These are phyloP conservation scores for Epicoccum sorghinum DNA, from an alignment of 2,329 filamentous ascomycete genomes.

Conservation along the genomic window DNA sequence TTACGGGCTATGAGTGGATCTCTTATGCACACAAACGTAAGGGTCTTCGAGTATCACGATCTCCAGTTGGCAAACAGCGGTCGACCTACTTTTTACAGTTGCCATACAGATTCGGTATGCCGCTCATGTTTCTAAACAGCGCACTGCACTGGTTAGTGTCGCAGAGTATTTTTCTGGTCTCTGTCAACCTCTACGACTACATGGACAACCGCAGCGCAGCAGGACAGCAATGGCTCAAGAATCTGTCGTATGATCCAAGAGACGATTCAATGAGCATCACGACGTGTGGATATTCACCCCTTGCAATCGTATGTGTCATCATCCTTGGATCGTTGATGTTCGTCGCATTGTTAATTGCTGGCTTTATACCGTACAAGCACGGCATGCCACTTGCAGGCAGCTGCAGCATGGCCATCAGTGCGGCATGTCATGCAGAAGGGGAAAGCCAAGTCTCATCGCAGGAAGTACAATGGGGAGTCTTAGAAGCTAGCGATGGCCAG, in stretches of 20 bases:
- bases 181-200: background rate
- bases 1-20: constrained; percentile 56
- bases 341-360: constrained; percentile 51
- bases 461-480: constrained; percentile 27
- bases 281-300: constrained; percentile 26
- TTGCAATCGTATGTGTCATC: constrained; percentile 28
- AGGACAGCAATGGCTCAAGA: background rate
- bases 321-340: constrained; percentile 22
- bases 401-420: constrained; percentile 57
- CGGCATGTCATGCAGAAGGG: constrained; percentile 28
- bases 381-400: constrained; percentile 82
- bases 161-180: constrained; percentile 51
- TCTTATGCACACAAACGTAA: constrained; percentile 42
- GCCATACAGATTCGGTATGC: constrained; percentile 47
- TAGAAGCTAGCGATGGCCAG: constrained; percentile 11
- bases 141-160: constrained; percentile 54
- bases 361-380: constrained; percentile 78
- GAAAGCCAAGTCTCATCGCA: background rate
- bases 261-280: background rate
- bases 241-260: too few relatives aligned
- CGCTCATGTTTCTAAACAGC: constrained; percentile 39
- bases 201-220: too few relatives aligned
- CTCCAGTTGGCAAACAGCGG: constrained; percentile 40
- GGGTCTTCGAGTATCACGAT: constrained; percentile 45
- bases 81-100: constrained; percentile 51